These are phyloP conservation scores for Ascochyta pisi DNA, from an alignment of 2,329 filamentous ascomycete species.

Conservation along the genomic window DNA sequence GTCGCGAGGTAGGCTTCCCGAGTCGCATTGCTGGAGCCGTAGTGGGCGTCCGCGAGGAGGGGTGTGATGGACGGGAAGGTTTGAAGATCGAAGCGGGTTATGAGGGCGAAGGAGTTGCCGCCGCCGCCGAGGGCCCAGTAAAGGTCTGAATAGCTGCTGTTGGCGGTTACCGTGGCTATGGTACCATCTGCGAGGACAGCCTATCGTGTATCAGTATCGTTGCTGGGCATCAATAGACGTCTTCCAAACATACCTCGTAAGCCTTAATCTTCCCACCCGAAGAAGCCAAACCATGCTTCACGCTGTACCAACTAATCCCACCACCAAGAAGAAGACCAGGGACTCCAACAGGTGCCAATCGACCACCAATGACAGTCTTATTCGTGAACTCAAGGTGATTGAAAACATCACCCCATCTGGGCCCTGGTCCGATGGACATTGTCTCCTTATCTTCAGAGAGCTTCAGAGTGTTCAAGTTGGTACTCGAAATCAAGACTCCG, in stretches of 20 bases:
- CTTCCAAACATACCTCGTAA: constrained; percentile 9
- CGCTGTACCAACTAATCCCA: constrained; percentile 25
- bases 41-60: constrained; percentile 25
- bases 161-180: constrained; percentile 25
- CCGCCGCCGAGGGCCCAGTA: constrained; percentile 42
- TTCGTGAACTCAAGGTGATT: constrained; percentile 27
- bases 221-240: not conserved
- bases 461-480: constrained; percentile 30
- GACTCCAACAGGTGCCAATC: constrained; percentile 37
- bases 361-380: constrained; percentile 34
- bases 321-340: constrained; percentile 39
- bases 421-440: constrained; percentile 36
- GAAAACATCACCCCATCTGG: constrained; percentile 41
- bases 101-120: constrained; percentile 28
- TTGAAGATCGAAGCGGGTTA: constrained; percentile 25
- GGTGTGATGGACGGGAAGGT: constrained; percentile 18
- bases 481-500: constrained; percentile 26
- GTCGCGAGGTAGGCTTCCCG: constrained; percentile 21
- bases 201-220: not conserved
- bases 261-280: constrained; percentile 21
- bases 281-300: constrained; percentile 19
- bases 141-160: constrained; percentile 31
- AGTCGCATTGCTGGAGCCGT: constrained; percentile 11
- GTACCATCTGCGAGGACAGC: constrained; percentile 34
- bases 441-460: constrained; percentile 33